Conservation (phyloP, 257 asterid genomes). For the Jasminum sambac region DNA sequence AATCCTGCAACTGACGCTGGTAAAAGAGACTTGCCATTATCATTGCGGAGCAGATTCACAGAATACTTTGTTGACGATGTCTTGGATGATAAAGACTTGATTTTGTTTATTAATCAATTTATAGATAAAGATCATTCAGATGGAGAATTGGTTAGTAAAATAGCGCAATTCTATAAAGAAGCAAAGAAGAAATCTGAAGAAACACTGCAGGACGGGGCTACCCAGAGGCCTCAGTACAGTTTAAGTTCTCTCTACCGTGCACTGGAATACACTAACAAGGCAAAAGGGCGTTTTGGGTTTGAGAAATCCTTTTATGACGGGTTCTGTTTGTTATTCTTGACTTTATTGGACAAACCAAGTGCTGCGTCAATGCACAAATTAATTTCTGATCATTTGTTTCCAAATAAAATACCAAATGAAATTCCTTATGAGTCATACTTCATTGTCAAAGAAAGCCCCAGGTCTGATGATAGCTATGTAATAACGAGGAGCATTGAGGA, state of each 20-base stretch:
- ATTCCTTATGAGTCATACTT: constrained; percentile 52
- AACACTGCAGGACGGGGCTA: constrained; percentile 96
- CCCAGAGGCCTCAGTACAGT: constrained; percentile 96
- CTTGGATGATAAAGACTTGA: constrained; percentile 79
- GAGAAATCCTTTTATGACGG: constrained; percentile 83
- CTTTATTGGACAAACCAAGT: constrained; percentile 68
- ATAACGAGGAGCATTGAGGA: constrained; percentile 69
- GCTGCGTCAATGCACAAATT: constrained; percentile 60
- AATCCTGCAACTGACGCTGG: constrained; percentile 99
- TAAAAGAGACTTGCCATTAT: constrained; percentile 76
- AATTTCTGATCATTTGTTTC: constrained; percentile 54
- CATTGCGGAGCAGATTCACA: constrained; percentile 84
- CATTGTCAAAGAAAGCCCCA: constrained; percentile 20
- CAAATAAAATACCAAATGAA: constrained; percentile 40
- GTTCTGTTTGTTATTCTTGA: constrained; percentile 80
- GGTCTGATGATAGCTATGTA: constrained; percentile 54
- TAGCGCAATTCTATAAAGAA: constrained; percentile 69
- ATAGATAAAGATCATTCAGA: constrained; percentile 50
- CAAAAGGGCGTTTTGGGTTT: constrained; percentile 49
- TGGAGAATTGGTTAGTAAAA: constrained; percentile 35
- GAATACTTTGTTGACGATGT: constrained; percentile 91
- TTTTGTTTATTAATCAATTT: constrained; percentile 63
- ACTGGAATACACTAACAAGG: constrained; percentile 63
- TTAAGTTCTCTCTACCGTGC: constrained; percentile 92
- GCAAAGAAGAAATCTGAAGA: constrained; percentile 79